Base-by-base conservation (phyloP, 2,329 filamentous ascomycete species). In the Fusarium coicis region DNA sequence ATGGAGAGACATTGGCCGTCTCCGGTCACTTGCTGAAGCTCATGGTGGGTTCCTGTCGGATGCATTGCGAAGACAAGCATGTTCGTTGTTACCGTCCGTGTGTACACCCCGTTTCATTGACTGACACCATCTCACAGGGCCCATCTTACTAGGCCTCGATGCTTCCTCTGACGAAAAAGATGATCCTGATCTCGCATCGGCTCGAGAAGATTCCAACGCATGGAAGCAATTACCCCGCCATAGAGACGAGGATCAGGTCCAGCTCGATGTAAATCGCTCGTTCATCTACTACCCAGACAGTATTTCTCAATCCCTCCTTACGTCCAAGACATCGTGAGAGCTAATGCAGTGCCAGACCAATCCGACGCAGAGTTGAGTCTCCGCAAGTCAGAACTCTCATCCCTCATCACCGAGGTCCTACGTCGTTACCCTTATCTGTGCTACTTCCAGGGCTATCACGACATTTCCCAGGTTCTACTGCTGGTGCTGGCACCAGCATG, bases 381-480 rank as follows among this genome's bases (percentile, higher is more conserved):
- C 47, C 92, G 93, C 79, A 98, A 96, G 80, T 80, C 86, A 61
- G 91, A 96, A 78, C 88, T 99, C 4, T 96, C 91, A 12, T 85
- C 90, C 71, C 87, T 99, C 56, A 98, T 99, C 77, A 89, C 90
- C 57, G 88, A 93, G 73, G 90, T 97, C 19, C 88, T 99, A 50
- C 92, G 97, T 59, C 89, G 89, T 39, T 88, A 97, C 77, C 94
- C 95, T 21, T 91, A 92, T 80, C 89, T 99, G 40, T 94, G 91
- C 85, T 99, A 99, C 84, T 99, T 99, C 82, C 96, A 99, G 84
- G 96, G 96, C 80, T 99, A 97, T 81, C 96, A 99, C 83, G 96
- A 99, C 84, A 98, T 99, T 78, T 96, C 94, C 76, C 97, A 99
- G 83, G 96, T 99, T 30, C 88, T 99, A 67, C 89, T 98, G 44